A percentile compares a stretch with the other conserved stretches of the same genome.
Conservation (phyloP, 176 grass and related monocot genomes). For the Carex littledalei region DNA sequence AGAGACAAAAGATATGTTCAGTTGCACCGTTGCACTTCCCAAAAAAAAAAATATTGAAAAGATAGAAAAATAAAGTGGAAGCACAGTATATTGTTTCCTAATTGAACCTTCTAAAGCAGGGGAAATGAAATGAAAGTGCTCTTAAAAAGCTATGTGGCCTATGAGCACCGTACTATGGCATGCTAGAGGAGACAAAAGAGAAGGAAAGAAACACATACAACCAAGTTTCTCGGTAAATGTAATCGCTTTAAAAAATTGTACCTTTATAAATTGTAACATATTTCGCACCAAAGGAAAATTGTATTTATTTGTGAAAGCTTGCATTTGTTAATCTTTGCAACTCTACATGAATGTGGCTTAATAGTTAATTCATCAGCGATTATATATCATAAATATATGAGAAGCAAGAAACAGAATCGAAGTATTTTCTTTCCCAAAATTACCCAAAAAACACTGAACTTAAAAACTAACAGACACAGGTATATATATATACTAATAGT, state of each 20-base stretch:
- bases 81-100: slow-evolving; percentile 23
- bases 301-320: not conserved
- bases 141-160: slow-evolving; percentile 11
- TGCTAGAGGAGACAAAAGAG: slow-evolving; percentile 22
- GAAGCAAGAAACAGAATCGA: not conserved
- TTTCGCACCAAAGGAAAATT: not conserved
- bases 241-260: not conserved
- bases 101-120: slow-evolving; percentile 24
- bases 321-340: not conserved
- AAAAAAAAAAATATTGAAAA: not conserved
- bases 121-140: slow-evolving; percentile 16
- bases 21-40: not conserved
- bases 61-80: slow-evolving; percentile 4
- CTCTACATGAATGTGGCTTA: not conserved
- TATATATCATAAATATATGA: not conserved
- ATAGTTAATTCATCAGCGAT: not conserved
- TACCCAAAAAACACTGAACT: not conserved
- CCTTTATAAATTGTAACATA: not conserved
- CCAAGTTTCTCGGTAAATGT: slow-evolving; percentile 2
- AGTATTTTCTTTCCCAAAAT: not conserved
- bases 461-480: too few relatives aligned
- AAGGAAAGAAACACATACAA: slow-evolving; percentile 24
- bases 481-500: not conserved
- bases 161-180: slow-evolving; percentile 11
- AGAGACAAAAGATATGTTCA: slow-evolving; percentile 10